Conservation (phyloP, 306 rosid species). For the Macrotyloma uniflorum region DNA sequence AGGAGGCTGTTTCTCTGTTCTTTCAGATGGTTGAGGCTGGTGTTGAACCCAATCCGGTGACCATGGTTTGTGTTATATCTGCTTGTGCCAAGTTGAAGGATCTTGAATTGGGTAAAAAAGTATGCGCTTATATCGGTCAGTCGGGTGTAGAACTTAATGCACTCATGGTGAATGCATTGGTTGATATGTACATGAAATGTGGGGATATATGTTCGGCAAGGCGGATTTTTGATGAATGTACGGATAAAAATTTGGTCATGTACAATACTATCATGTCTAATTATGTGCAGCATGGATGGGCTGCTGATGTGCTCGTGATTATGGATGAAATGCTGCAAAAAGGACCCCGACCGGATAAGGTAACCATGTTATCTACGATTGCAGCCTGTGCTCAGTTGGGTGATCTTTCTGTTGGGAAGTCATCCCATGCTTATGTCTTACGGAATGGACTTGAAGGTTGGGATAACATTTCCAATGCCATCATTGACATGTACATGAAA, state of each 20-base stretch:
- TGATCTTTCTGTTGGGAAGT: conserved; percentile 58
- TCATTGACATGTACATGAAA: conserved; percentile 86
- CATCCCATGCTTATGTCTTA: conserved; percentile 67
- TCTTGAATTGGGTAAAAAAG: conserved; percentile 57
- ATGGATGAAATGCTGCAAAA: conserved; percentile 54
- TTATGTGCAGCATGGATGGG: conserved; percentile 58
- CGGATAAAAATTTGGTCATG: conserved; percentile 67
- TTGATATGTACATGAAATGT: conserved; percentile 82
- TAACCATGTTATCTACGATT: conserved; percentile 66
- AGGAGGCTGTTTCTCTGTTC: conserved; percentile 70
- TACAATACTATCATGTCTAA: conserved; percentile 81
- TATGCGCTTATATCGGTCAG: conserved; percentile 49
- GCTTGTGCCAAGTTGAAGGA: conserved; percentile 87
- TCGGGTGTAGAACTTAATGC: conserved; percentile 58
- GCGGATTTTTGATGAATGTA: conserved; percentile 52
- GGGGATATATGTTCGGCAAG: conserved; percentile 60
- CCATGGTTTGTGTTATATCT: conserved; percentile 73
- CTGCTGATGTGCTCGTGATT: conserved; percentile 50
- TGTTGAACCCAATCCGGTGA: conserved; percentile 59
- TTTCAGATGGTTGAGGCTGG: conserved; percentile 69
- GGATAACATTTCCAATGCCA: conserved; percentile 72
- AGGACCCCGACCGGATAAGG: conserved; percentile 66
- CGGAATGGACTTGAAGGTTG: conserved; percentile 68
- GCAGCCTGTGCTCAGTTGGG: conserved; percentile 67
- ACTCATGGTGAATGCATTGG: conserved; percentile 66